Evolutionary conservation across 2,329 filamentous ascomycete species (phyloP), one percentile per base, ranked within the genome.

Genomic region (Coniella vitis): DNA sequence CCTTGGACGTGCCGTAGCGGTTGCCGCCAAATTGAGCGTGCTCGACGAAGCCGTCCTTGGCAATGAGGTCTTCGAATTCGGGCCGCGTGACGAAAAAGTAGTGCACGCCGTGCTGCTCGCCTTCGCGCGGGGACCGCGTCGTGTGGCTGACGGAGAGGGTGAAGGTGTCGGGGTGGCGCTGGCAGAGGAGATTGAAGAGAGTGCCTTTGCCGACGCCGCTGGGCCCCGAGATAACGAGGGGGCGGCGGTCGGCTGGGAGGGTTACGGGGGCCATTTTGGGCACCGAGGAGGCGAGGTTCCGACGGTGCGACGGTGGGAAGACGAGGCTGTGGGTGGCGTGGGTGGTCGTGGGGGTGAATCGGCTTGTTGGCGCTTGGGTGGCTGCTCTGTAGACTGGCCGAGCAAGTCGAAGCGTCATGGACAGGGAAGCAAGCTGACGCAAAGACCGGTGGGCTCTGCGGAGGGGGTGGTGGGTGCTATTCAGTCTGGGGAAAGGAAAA

Each of bases 1-100:
- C 74, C 61, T 88, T 83, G 63, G 81, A 87, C 4, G 90, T 95
- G 49, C 90, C 90, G 69, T 96, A 96, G 61, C 81, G 73, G 69
- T 96, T 95, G 47, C 81, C 83, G 36, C 89, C 83, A 65, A 95
- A 96, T 64, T 85, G 73, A 47, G 90, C 90, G 71, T 70, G 78
- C 74, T 96, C 90, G 54, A 95, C 84, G 67, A 96, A 95, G 10
- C 83, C 86, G 48, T 79, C 74, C 51, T 79, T 66, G n/a, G 67
- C 72, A 48, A 89, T 80, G 53, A 93, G 75, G 38, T 75, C 70
- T 61, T 82, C 70, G 62, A 95, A 95, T 3, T 75, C 73, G 9
- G 79, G 76, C 65, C 75, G 78, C 17, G 74, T 76, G 14, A 85
- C 80, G 61, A 85, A 95, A 73, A 89, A 80, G 74, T 96, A 96